Conservation (phyloP, 129 eudicot genomes). For the Heracleum sosnowskyi region DNA sequence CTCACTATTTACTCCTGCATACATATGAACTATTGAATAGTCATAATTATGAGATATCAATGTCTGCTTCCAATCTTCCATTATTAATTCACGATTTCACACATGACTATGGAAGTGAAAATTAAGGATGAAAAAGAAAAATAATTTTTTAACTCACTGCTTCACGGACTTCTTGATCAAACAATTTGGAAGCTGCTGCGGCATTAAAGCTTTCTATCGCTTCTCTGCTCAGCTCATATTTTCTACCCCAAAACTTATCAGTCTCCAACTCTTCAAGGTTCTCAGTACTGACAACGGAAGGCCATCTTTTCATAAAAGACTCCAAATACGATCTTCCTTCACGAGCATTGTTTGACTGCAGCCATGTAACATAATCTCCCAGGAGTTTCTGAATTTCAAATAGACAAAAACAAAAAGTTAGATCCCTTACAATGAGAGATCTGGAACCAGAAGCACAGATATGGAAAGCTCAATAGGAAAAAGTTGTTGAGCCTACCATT, state of each 20-base stretch:
- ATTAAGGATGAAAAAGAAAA: background rate
- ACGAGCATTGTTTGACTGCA: constrained; percentile 50
- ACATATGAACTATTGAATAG: background rate
- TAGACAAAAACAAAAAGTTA: constrained; percentile 1
- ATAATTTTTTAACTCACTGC: constrained; percentile 44
- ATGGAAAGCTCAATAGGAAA: background rate
- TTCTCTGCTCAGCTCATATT: constrained; percentile 42
- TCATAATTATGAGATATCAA: background rate
- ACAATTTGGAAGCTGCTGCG: constrained; percentile 75
- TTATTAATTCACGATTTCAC: background rate
- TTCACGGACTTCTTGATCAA: constrained; percentile 95
- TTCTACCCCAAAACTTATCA: constrained; percentile 38
- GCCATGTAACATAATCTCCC: constrained; percentile 59
- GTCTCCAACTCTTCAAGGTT: constrained; percentile 32
- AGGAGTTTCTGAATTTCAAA: constrained; percentile 40
- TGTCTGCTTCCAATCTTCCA: background rate
- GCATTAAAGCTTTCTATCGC: constrained; percentile 61
- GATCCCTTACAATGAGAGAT: background rate
- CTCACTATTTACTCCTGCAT: background rate
- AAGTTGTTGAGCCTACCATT: background rate
- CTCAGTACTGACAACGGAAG: constrained; percentile 34
- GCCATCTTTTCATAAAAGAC: constrained; percentile 66
- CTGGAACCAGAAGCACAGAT: constrained; percentile 2
- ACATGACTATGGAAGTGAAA: background rate
- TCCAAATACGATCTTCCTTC: constrained; percentile 53